A percentile compares a stretch with the other conserved stretches of the same genome.
Evolutionary conservation across 1,284 basidiomycete genomes (phyloP).

Genomic region (Trametes sp.): DNA sequence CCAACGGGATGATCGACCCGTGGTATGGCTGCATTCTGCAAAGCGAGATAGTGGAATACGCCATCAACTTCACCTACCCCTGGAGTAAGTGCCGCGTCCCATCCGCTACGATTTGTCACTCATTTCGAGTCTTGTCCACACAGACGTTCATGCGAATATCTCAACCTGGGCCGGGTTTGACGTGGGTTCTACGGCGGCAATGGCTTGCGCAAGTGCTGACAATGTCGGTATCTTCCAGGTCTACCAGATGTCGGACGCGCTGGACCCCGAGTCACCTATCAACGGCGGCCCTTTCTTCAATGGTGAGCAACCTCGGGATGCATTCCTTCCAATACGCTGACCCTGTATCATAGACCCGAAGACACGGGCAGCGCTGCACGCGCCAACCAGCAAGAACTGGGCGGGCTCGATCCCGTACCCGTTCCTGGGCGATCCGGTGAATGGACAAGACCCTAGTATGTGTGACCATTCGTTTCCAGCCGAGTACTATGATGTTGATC

Average conservation of each 20-base stretch:
- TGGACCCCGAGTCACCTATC: constrained; percentile 43
- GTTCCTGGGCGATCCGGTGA: constrained; percentile 40
- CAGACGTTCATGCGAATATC: constrained; percentile 21
- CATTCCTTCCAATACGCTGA: not conserved
- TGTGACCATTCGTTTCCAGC: not conserved
- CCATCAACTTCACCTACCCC: constrained; percentile 56
- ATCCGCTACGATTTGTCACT: not conserved
- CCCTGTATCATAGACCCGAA: constrained; percentile 43
- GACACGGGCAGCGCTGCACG: constrained; percentile 68
- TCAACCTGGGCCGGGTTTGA: constrained; percentile 30
- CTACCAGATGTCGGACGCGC: constrained; percentile 45
- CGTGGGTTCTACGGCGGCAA: constrained; percentile 24
- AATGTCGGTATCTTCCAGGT: constrained; percentile 25
- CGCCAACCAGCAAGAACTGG: constrained; percentile 72
- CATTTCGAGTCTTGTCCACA: constrained; percentile 9
- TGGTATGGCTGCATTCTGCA: constrained; percentile 46
- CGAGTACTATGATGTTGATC: not conserved
- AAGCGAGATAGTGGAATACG: constrained; percentile 47
- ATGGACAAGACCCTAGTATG: constrained; percentile 56
- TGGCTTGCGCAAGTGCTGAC: not conserved
- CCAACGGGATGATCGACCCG: constrained; percentile 44
- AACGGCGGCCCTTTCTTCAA: constrained; percentile 59
- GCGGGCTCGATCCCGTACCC: constrained; percentile 33
- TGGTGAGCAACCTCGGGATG: constrained; percentile 46
- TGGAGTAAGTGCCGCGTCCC: constrained; percentile 59